Evolutionary conservation across 345 rosid genomes (phyloP), one percentile per base, ranked within the genome.

Genomic region (Rhizophora mangle): DNA sequence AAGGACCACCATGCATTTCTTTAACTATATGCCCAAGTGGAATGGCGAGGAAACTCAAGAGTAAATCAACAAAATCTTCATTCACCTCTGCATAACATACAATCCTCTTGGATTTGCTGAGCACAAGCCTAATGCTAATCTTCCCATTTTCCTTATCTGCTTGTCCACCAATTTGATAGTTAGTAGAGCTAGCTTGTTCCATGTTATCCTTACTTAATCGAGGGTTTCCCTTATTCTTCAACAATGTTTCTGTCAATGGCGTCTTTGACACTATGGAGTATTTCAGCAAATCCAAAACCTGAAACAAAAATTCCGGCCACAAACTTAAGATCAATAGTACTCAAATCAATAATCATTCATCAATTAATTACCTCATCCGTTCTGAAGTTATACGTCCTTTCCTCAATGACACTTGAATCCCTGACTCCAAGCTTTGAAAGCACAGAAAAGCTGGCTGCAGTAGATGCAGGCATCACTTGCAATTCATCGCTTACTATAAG

Each of bases 21-120:
- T 81, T 69, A 2, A 46, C 8, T 13, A 62, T 34, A 24, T 68
- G 16, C 4, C 80, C 82, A n/a, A 75, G 71, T 20, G 80, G 84
- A 54, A 75, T 10, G 21, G 71, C 66, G 11, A 81, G 80, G 75
- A 78, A 81, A 32, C 78, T 72, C 56, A 72, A 69, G n/a, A 81
- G 62, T 21, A 81, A 63, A 67, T 78, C 65, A 63, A 72, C 75
- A 55, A 69, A 75, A 53, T 72, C 76, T 21, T 75, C 65, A 8
- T 60, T 62, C 3, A 55, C 80, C 54, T 81, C 82, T 24, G 68
- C 78, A 56, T 39, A 66, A 20, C 72, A 72, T n/a, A 67, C 71
- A 29, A 10, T 59, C 8, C 72, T 69, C 60, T 29, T 66, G 13
- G 80, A 72, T 75, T 78, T 81, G 66, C 78, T 75, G 1, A 69